Percentiles rank a stretch among this genome's conserved stretches.
Conservation (phyloP, 192 early-diverging fungal species). For the Blastocladiella britannica region DNA sequence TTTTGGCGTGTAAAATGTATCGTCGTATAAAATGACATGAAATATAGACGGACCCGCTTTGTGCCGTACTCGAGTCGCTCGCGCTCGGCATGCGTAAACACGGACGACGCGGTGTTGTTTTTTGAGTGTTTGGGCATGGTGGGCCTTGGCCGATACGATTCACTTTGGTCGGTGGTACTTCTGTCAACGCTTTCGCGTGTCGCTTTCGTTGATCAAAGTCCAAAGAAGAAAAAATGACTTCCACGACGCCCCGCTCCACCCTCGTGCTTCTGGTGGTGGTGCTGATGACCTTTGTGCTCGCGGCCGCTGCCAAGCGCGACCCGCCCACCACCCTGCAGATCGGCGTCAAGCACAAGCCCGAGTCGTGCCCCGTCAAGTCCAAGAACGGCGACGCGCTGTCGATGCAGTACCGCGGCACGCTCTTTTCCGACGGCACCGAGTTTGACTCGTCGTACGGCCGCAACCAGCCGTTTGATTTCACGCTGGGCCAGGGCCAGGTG, state of each 20-base stretch:
- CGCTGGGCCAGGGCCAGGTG: constrained; percentile 42
- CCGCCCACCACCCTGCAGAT: constrained; percentile 3
- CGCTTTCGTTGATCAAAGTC: too few relatives aligned
- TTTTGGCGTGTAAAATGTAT: neutral
- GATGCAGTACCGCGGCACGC: constrained; percentile 58
- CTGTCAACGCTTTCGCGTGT: too few relatives aligned
- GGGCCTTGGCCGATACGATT: neutral
- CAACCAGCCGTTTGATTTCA: constrained; percentile 44
- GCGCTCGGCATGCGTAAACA: constrained; percentile 80
- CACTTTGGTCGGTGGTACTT: neutral
- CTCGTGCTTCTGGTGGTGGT: too few relatives aligned
- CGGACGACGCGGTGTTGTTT: constrained; percentile 73
- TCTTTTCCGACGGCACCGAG: constrained; percentile 35
- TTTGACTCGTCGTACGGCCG: constrained; percentile 56
- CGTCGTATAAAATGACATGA: neutral
- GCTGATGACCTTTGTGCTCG: too few relatives aligned
- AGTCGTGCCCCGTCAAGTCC: neutral
- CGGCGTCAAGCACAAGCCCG: constrained; percentile 1
- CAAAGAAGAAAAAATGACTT: too few relatives aligned
- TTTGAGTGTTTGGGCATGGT: constrained; percentile 73
- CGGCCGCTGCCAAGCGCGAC: constrained; percentile 2
- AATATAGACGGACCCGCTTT: constrained; percentile 32
- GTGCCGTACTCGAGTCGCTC: constrained; percentile 77
- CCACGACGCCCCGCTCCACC: too few relatives aligned
- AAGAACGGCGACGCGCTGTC: constrained; percentile 26